phyloP scores from a whole-genome alignment of 139 green algal species.

The Chlamydomonas asymmetrica region DNA sequence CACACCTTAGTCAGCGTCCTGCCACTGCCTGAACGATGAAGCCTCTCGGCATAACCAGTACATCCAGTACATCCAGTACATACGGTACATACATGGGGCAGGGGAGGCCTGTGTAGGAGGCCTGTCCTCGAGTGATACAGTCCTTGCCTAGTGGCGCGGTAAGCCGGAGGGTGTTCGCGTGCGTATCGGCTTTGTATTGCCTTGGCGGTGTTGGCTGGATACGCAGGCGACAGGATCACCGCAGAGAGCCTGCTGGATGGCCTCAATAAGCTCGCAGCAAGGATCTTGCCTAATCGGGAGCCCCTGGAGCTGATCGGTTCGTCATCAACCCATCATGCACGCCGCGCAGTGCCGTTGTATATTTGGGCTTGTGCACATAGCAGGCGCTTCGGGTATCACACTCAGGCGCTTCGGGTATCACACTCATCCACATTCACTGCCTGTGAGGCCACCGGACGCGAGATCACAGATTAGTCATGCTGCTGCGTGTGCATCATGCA shows the following conservation, averaged over 20 bases:
- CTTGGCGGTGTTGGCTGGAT: neutral
- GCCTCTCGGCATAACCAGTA: too few species aligned
- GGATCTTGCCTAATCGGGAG: neutral
- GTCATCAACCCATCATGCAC: neutral
- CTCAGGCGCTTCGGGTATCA: too few species aligned
- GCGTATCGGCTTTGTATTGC: too few species aligned
- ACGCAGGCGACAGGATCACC: neutral
- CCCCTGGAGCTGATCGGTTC: conserved; percentile 14
- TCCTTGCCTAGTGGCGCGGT: too few species aligned
- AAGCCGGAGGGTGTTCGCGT: too few species aligned
- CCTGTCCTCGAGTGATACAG: too few species aligned
- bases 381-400: too few species aligned
- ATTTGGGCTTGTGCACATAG: neutral
- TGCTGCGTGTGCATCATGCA: neutral
- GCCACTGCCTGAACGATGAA: too few species aligned
- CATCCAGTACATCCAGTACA: neutral
- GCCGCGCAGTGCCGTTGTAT: neutral
- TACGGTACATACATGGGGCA: neutral
- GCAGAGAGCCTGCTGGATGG: conserved; percentile 10
- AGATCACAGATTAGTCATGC: neutral
- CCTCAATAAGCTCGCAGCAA: conserved; percentile 17
- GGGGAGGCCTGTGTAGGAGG: too few species aligned
- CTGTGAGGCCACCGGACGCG: neutral
- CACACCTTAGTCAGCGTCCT: too few species aligned
- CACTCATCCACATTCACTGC: too few species aligned